Conservation (phyloP, 139 green algal genomes). For the Microglena sp. region DNA sequence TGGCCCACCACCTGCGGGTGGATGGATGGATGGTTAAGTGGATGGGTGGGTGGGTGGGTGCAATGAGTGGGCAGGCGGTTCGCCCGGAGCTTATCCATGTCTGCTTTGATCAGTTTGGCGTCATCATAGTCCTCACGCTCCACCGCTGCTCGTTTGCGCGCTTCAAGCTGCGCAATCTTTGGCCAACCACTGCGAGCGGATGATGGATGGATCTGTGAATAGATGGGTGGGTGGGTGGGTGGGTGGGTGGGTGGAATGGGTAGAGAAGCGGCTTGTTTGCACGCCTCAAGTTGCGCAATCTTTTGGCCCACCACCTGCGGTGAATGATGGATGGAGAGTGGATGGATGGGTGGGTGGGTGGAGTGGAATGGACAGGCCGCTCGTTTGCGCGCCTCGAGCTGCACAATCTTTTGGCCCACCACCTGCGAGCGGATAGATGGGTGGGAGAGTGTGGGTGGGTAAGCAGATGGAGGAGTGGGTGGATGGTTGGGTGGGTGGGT, state of each 20-base stretch:
- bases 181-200: conserved; percentile 29
- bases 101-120: conserved; percentile 77
- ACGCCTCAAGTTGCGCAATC: conserved; percentile 63
- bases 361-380: too few species aligned
- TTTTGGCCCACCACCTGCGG: conserved; percentile 45
- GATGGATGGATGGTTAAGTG: background rate
- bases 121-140: conserved; percentile 90
- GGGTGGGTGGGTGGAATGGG: background rate
- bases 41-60: background rate
- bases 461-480: background rate
- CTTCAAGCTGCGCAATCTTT: conserved; percentile 70
- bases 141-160: conserved; percentile 62
- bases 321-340: too few species aligned
- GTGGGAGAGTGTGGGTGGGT: background rate
- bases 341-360: too few species aligned
- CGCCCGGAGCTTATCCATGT: too few species aligned
- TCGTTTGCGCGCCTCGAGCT: conserved; percentile 66
- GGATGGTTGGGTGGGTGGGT: background rate
- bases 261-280: conserved; percentile 46
- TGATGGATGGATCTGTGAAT: background rate
- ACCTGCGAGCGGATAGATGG: conserved; percentile 19
- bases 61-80: too few species aligned
- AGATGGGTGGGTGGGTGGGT: background rate
- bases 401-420: conserved; percentile 55
- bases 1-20: conserved; percentile 36